phyloP scores from a whole-genome alignment of 2,329 filamentous ascomycete species.

The Gnomoniopsis smithogilvyi region DNA sequence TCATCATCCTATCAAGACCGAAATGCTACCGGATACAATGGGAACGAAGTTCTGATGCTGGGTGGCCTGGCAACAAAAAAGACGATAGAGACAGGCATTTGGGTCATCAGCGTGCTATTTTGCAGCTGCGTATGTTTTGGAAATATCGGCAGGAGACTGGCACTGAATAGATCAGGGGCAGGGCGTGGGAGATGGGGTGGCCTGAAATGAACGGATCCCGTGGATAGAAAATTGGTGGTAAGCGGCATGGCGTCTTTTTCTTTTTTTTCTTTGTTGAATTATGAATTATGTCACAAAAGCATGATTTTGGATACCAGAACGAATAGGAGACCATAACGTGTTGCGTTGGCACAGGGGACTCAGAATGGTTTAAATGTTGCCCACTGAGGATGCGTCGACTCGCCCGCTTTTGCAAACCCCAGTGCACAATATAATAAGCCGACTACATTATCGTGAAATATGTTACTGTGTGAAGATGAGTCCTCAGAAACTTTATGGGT shows the following conservation, averaged over 20 bases:
- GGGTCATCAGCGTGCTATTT: constrained; percentile 91
- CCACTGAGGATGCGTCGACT: no score
- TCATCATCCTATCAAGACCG: constrained; percentile 26
- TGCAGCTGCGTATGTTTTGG: constrained; percentile 96
- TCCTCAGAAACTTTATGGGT: no score
- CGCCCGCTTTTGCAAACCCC: no score
- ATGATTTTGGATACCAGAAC: background rate
- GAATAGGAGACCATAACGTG: background rate
- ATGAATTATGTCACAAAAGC: background rate
- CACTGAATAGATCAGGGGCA: constrained; percentile 44
- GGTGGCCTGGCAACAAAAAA: constrained; percentile 59
- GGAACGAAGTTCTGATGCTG: constrained; percentile 33
- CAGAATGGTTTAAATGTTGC: no score
- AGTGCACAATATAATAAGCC: no score
- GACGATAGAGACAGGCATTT: constrained; percentile 70
- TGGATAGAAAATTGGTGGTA: background rate
- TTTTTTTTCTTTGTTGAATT: no score
- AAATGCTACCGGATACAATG: constrained; percentile 23
- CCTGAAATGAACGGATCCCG: constrained; percentile 25
- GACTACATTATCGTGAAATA: no score
- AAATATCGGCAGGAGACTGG: constrained; percentile 82
- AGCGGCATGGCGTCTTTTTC: background rate
- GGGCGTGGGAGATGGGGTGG: constrained; percentile 45
- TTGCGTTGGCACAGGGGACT: background rate
- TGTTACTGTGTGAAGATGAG: no score